A percentile compares a stretch with the other conserved stretches of the same genome.
Conservation (phyloP, 2,329 filamentous ascomycete species). For the Venturia aucupariae region DNA sequence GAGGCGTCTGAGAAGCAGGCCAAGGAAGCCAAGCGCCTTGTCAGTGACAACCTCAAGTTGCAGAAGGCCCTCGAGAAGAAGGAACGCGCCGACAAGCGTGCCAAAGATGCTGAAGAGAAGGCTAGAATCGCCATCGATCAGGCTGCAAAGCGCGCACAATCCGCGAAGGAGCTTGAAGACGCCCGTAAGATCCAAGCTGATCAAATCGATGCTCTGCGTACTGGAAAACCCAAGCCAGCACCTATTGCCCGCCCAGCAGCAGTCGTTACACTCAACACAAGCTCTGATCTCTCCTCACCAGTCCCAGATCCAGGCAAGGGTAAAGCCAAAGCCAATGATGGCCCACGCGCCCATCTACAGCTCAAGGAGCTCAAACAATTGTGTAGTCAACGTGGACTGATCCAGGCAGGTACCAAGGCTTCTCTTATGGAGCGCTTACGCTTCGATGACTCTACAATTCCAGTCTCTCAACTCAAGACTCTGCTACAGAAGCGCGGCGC, state of each 20-base stretch:
- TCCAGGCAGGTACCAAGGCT: background rate
- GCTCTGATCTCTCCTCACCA: background rate
- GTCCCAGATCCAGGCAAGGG: background rate
- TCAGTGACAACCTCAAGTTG: background rate
- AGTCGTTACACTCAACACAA: background rate
- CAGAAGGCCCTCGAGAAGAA: slow-evolving; percentile 5
- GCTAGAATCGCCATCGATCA: background rate
- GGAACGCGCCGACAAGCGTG: slow-evolving; percentile 3
- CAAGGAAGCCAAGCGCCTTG: slow-evolving; percentile 4
- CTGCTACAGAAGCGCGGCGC: background rate
- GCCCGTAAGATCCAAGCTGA: background rate
- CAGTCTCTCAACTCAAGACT: background rate
- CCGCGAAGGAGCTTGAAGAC: background rate
- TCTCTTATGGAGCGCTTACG: background rate
- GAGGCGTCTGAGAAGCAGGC: slow-evolving; percentile 1
- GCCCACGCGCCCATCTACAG: background rate
- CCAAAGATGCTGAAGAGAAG: slow-evolving; percentile 8
- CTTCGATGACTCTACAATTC: background rate
- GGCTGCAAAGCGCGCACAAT: slow-evolving; percentile 6
- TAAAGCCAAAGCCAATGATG: background rate
- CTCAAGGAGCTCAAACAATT: background rate
- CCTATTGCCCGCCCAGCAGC: background rate
- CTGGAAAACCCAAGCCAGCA: slow-evolving; percentile 2
- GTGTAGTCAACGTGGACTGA: slow-evolving; percentile 2
- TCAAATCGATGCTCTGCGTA: background rate